A percentile compares a stretch with the other conserved stretches of the same genome.
phyloP scores from a whole-genome alignment of 192 early-diverging fungal species.

The Phlyctochytrium planicorne region DNA sequence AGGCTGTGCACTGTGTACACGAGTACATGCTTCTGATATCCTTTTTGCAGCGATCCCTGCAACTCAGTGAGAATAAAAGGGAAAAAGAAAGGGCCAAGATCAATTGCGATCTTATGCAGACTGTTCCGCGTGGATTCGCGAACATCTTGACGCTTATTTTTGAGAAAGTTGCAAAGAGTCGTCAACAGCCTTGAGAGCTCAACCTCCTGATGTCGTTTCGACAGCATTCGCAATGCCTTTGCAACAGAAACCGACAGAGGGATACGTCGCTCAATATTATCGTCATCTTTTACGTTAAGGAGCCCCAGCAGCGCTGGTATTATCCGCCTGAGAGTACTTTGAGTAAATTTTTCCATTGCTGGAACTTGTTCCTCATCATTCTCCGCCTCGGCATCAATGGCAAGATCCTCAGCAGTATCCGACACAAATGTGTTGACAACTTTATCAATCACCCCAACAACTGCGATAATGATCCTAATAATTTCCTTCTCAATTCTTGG shows the following conservation, averaged over 20 bases:
- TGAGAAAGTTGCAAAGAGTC: conserved; percentile 84
- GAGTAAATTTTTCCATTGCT: conserved; percentile 60
- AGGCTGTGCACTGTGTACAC: conserved; percentile 88
- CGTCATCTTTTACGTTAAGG: conserved; percentile 66
- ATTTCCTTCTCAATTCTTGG: conserved; percentile 78
- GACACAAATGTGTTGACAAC: background rate
- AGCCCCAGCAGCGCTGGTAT: conserved; percentile 80
- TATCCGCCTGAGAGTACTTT: conserved; percentile 69
- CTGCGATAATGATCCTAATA: conserved; percentile 73
- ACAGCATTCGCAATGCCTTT: conserved; percentile 77
- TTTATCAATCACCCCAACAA: conserved; percentile 85
- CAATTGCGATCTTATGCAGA: conserved; percentile 77
- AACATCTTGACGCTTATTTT: conserved; percentile 72
- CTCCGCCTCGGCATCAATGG: conserved; percentile 24
- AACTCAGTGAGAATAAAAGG: conserved; percentile 89
- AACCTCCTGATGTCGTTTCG: conserved; percentile 67
- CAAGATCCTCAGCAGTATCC: background rate
- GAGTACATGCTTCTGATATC: conserved; percentile 93
- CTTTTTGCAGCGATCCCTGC: conserved; percentile 69
- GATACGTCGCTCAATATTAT: conserved; percentile 75
- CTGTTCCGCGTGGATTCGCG: conserved; percentile 86
- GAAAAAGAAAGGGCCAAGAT: conserved; percentile 82
- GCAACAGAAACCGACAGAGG: conserved; percentile 86
- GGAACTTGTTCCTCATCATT: too few relatives aligned
- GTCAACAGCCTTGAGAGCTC: conserved; percentile 88